These are phyloP conservation scores for Marasmius sp. DNA, from an alignment of 1,284 basidiomycete species.

Conservation along the genomic window DNA sequence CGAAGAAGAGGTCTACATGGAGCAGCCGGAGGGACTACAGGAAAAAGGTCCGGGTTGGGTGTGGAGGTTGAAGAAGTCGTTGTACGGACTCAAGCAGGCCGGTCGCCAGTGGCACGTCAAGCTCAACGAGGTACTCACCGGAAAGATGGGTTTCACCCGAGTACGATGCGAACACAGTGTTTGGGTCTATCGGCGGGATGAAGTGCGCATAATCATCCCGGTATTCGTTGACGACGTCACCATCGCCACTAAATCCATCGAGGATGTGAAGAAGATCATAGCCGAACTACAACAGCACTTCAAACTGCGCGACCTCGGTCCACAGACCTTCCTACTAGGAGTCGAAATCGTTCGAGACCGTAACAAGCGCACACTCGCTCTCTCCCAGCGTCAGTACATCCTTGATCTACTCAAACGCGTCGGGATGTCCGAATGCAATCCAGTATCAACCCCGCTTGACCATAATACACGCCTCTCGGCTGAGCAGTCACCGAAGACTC, in stretches of 20 bases:
- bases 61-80: constrained; percentile 4
- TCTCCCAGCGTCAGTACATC: constrained; percentile 29
- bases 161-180: constrained; percentile 22
- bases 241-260: constrained; percentile 15
- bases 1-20: constrained; percentile 20
- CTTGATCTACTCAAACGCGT: constrained; percentile 23
- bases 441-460: constrained; percentile 19
- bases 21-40: constrained; percentile 18
- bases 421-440: constrained; percentile 19
- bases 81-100: constrained; percentile 31
- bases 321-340: constrained; percentile 25
- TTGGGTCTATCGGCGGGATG: constrained; percentile 3
- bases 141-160: constrained; percentile 22
- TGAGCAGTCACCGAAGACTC: constrained; percentile 6
- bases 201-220: constrained; percentile 16
- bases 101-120: constrained; percentile 25
- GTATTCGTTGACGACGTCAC: constrained; percentile 23
- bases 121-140: constrained; percentile 12
- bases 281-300: constrained; percentile 17
- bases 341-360: constrained; percentile 28
- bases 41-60: constrained; percentile 10
- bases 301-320: constrained; percentile 25
- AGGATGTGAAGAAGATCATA: constrained; percentile 12
- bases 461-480: constrained; percentile 1
- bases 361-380: constrained; percentile 13